Evolutionary conservation across 2,329 filamentous ascomycete genomes (phyloP).

Genomic region (Cercospora brassicicola): DNA sequence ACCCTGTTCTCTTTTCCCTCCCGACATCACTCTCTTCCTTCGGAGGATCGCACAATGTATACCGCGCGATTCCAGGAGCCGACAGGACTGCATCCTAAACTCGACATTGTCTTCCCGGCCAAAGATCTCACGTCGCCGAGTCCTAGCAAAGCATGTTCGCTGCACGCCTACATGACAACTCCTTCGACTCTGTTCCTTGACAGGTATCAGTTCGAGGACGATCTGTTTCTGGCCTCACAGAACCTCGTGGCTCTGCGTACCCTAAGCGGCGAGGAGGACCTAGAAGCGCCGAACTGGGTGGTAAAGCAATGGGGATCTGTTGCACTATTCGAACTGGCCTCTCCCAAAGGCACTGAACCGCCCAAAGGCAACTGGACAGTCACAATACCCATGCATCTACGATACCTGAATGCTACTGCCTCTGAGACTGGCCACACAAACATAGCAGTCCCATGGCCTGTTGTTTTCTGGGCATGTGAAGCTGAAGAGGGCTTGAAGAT

Average conservation of each 20-base stretch:
- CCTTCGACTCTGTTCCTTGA: slow-evolving; percentile 82
- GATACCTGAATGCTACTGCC: slow-evolving; percentile 61
- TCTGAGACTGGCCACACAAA: slow-evolving; percentile 32
- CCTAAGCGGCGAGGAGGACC: slow-evolving; percentile 74
- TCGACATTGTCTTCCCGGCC: slow-evolving; percentile 65
- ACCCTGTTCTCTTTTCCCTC: slow-evolving; percentile 82
- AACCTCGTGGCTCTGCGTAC: slow-evolving; percentile 69
- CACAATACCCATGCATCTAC: slow-evolving; percentile 78
- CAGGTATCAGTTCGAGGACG: slow-evolving; percentile 77
- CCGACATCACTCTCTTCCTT: slow-evolving; percentile 64
- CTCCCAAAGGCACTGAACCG: slow-evolving; percentile 18
- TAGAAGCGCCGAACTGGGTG: slow-evolving; percentile 86
- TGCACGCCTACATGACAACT: slow-evolving; percentile 80
- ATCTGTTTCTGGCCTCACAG: slow-evolving; percentile 76
- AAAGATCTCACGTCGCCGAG: slow-evolving; percentile 50
- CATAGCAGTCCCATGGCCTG: slow-evolving; percentile 65
- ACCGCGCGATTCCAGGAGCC: slow-evolving; percentile 65
- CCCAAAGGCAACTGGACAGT: slow-evolving; percentile 55
- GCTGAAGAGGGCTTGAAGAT: slow-evolving; percentile 67
- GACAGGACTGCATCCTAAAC: slow-evolving; percentile 78
- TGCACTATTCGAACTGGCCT: slow-evolving; percentile 70
- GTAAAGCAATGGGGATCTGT: slow-evolving; percentile 75
- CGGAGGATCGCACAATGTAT: slow-evolving; percentile 41
- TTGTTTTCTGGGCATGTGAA: slow-evolving; percentile 86
- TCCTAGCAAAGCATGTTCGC: slow-evolving; percentile 58